Evolutionary conservation across 2,329 filamentous ascomycete species (phyloP).

Genomic region (Huntiella omanensis): DNA sequence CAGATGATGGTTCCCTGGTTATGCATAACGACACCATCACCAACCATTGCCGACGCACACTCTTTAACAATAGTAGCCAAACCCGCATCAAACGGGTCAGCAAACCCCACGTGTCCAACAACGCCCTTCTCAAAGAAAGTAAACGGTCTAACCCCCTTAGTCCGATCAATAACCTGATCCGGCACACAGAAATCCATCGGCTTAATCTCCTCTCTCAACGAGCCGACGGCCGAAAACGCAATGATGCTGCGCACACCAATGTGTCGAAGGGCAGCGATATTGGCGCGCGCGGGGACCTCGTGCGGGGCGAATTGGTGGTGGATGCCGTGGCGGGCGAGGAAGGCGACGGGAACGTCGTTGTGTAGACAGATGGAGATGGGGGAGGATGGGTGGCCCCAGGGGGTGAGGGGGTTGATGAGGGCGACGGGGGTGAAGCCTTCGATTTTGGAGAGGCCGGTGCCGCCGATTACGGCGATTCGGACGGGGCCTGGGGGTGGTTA

Average conservation of each 20-base stretch:
- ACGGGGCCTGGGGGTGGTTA: conserved; percentile 35
- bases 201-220: conserved; percentile 77
- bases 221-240: conserved; percentile 88
- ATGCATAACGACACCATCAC: conserved; percentile 71
- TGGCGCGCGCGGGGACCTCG: conserved; percentile 85
- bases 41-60: conserved; percentile 58
- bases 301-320: conserved; percentile 84
- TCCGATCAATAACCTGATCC: conserved; percentile 92
- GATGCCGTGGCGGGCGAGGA: conserved; percentile 78
- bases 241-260: conserved; percentile 82
- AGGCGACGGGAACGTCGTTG: conserved; percentile 64
- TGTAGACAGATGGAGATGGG: conserved; percentile 79
- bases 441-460: conserved; percentile 77
- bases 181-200: conserved; percentile 94
- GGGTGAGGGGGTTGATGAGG: conserved; percentile 55
- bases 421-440: conserved; percentile 75
- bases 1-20: conserved; percentile 71
- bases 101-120: conserved; percentile 88
- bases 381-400: conserved; percentile 66
- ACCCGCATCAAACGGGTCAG: conserved; percentile 74
- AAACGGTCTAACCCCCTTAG: conserved; percentile 83
- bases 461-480: conserved; percentile 77
- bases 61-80: conserved; percentile 58
- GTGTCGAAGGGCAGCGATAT: conserved; percentile 88
- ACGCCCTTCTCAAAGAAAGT: conserved; percentile 90